A percentile compares a stretch with the other conserved stretches of the same genome.
These are phyloP conservation scores for Trypanosoma vivax DNA, from an alignment of 208 protist species.

Conservation along the genomic window DNA sequence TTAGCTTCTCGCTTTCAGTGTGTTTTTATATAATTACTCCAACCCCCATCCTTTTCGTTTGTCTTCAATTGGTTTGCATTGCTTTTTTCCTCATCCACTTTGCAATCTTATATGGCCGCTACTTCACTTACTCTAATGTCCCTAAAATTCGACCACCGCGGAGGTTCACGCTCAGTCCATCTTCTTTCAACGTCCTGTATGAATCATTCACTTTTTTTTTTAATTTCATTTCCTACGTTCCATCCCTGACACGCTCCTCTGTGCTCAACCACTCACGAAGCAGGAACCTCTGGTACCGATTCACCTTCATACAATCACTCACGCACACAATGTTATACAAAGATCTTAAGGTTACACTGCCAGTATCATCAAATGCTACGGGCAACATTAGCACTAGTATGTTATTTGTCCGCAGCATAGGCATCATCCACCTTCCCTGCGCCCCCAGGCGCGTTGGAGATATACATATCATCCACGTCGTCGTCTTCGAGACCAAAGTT, in stretches of 20 bases:
- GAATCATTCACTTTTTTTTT: slow-evolving; percentile 12
- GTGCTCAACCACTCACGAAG: too few species aligned
- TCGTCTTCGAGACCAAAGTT: slow-evolving; percentile 65
- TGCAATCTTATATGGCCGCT: not conserved
- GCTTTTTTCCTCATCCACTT: not conserved
- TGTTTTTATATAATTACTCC: too few species aligned
- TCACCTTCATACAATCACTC: slow-evolving; percentile 17
- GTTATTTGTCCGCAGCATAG: slow-evolving; percentile 23
- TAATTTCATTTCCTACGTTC: not conserved
- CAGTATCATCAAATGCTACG: too few species aligned
- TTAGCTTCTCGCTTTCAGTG: too few species aligned
- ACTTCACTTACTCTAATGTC: not conserved
- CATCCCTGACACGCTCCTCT: not conserved
- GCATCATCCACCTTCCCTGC: not conserved
- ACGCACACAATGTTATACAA: too few species aligned
- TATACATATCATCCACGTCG: slow-evolving; percentile 82
- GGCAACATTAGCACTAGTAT: too few species aligned
- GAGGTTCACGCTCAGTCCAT: too few species aligned
- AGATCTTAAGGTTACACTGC: too few species aligned
- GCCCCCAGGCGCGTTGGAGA: not conserved
- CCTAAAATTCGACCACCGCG: too few species aligned
- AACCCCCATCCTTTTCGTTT: not conserved
- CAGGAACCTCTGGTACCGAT: not conserved
- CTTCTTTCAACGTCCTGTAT: not conserved
- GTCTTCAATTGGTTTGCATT: not conserved